A percentile compares a stretch with the other conserved stretches of the same genome.
These are phyloP conservation scores for Saksenaea oblongispora DNA, from an alignment of 371 early-diverging fungal species.

Conservation along the genomic window DNA sequence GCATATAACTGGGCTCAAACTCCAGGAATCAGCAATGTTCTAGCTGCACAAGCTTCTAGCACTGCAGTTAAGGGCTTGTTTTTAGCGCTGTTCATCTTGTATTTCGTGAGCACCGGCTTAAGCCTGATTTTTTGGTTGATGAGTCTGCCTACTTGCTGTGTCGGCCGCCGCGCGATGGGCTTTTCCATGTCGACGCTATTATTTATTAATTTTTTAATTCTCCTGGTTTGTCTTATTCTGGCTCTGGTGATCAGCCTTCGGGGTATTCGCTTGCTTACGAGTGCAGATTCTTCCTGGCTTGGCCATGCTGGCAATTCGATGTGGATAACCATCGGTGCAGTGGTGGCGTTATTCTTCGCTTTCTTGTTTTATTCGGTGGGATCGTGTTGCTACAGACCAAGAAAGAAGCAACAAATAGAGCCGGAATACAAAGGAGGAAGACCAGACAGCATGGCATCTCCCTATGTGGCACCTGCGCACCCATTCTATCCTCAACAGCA, in stretches of 20 bases:
- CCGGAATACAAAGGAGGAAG: not conserved
- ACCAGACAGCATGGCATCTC: not conserved
- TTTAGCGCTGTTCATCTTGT: constrained; percentile 37
- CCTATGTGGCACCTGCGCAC: not conserved
- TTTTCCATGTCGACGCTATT: constrained; percentile 26
- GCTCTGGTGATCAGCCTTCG: constrained; percentile 24
- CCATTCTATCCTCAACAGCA: not conserved
- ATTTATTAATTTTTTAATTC: constrained; percentile 36
- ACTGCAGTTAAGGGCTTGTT: constrained; percentile 17
- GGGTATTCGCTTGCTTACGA: constrained; percentile 20
- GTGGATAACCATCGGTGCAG: constrained; percentile 39
- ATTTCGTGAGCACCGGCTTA: constrained; percentile 32
- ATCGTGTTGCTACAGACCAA: not conserved
- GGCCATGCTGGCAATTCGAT: constrained; percentile 34
- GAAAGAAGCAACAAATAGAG: not conserved
- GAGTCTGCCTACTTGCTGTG: constrained; percentile 29
- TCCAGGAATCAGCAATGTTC: constrained; percentile 22
- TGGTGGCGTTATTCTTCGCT: not conserved
- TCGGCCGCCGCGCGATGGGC: constrained; percentile 18
- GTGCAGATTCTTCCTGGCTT: constrained; percentile 18
- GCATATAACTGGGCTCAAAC: constrained; percentile 47
- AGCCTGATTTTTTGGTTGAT: constrained; percentile 39
- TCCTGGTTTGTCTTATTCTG: constrained; percentile 30
- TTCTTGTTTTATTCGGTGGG: not conserved
- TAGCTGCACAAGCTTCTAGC: constrained; percentile 17